A percentile compares a stretch with the other conserved stretches of the same genome.
Conservation (phyloP, 768 basidiomycete genomes). For the Stropharia rugosoannulata region DNA sequence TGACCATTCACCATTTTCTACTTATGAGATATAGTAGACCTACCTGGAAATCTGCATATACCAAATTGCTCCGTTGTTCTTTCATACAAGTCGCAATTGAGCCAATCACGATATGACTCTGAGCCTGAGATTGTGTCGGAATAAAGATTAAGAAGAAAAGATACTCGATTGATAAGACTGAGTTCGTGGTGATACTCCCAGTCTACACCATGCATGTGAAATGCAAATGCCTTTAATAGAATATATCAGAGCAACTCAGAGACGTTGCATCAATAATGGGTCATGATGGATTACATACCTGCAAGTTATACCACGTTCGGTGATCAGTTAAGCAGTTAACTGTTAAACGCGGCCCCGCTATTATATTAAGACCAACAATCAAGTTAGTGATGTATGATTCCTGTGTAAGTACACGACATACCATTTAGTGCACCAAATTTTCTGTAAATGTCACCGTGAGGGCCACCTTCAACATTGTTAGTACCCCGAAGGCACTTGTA, state of each 20-base stretch:
- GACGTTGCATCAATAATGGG: no score
- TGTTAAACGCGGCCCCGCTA: slow-evolving; percentile 21
- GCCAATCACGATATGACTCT: slow-evolving; percentile 18
- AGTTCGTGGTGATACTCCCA: slow-evolving; percentile 21
- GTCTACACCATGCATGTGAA: slow-evolving; percentile 14
- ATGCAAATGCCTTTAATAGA: slow-evolving; percentile 14
- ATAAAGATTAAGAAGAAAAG: slow-evolving; percentile 1
- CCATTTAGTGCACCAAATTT: slow-evolving; percentile 17
- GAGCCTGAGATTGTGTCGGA: slow-evolving; percentile 8
- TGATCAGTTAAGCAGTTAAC: slow-evolving; percentile 23
- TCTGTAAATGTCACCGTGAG: slow-evolving; percentile 21
- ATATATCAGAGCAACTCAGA: no score
- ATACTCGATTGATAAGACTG: slow-evolving; percentile 18
- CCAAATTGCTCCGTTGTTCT: slow-evolving; percentile 16
- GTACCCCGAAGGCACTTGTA: slow-evolving; percentile 19
- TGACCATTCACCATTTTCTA: no score
- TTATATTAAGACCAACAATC: background rate
- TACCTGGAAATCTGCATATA: slow-evolving; percentile 22
- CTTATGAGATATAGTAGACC: background rate
- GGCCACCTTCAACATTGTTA: slow-evolving; percentile 25
- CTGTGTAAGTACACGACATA: background rate
- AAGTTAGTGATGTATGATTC: no score
- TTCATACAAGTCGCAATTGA: slow-evolving; percentile 25
- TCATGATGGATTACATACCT: no score
- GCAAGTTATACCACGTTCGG: slow-evolving; percentile 20